These are phyloP conservation scores for Torulaspora delbrueckii DNA, from an alignment of 805 yeast species.

Conservation along the genomic window DNA sequence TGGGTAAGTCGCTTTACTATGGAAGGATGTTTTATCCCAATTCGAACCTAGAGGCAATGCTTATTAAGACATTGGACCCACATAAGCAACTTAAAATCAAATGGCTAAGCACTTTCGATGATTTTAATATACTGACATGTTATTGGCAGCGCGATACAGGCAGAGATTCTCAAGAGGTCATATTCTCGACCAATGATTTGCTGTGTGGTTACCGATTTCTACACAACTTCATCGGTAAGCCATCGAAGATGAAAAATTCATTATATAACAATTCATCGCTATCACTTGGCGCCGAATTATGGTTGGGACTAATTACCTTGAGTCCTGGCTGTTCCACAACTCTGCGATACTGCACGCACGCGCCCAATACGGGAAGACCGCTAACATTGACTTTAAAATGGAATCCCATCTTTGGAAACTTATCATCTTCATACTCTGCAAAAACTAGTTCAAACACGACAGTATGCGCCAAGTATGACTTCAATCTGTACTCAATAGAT, in stretches of 20 bases:
- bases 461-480: constrained; percentile 79
- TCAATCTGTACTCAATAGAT: constrained; percentile 84
- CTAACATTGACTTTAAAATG: constrained; percentile 78
- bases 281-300: constrained; percentile 78
- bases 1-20: constrained; percentile 50
- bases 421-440: constrained; percentile 82
- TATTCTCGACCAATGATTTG: constrained; percentile 80
- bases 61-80: constrained; percentile 56
- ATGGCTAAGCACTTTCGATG: constrained; percentile 65
- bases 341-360: constrained; percentile 74
- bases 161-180: constrained; percentile 61
- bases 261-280: constrained; percentile 58
- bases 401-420: constrained; percentile 86
- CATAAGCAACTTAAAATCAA: constrained; percentile 64
- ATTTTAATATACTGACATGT: constrained; percentile 56
- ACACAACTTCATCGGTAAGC: constrained; percentile 51
- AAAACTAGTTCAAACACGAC: constrained; percentile 71
- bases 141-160: constrained; percentile 66
- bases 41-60: constrained; percentile 81
- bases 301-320: constrained; percentile 80
- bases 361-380: constrained; percentile 85
- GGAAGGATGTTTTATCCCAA: constrained; percentile 90
- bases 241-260: constrained; percentile 38
- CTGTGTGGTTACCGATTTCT: constrained; percentile 75
- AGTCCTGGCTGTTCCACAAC: constrained; percentile 90